phyloP scores from a whole-genome alignment of 2,329 filamentous ascomycete species.

The Fusarium sp. region DNA sequence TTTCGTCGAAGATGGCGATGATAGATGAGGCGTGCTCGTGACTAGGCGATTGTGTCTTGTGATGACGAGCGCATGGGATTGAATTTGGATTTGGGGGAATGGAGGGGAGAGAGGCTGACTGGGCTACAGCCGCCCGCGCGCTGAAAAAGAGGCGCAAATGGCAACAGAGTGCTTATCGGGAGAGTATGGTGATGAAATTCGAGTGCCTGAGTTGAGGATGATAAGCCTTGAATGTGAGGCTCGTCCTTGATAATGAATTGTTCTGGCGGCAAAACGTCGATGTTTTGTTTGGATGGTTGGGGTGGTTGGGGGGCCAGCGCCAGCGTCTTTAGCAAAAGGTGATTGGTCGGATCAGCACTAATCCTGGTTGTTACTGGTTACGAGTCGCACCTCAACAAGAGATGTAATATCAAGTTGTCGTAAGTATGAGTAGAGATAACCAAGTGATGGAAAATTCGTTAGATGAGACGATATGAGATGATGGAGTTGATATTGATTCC shows the following conservation, averaged over 20 bases:
- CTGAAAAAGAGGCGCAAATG: slow-evolving; percentile 4
- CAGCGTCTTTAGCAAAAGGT: slow-evolving; percentile 7
- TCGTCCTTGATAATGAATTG: slow-evolving; percentile 20
- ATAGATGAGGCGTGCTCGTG: slow-evolving; percentile 25
- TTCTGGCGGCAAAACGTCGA: slow-evolving; percentile 14
- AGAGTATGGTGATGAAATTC: background rate
- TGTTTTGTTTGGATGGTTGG: slow-evolving; percentile 10
- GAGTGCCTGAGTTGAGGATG: background rate
- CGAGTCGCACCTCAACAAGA: background rate
- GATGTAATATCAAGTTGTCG: background rate
- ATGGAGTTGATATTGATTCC: background rate
- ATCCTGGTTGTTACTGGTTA: slow-evolving; percentile 14
- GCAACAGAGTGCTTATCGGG: background rate
- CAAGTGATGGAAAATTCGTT: background rate
- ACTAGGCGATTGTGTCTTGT: slow-evolving; percentile 36
- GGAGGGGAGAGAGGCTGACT: slow-evolving; percentile 16
- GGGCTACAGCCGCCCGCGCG: slow-evolving; percentile 25
- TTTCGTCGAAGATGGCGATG: slow-evolving; percentile 5
- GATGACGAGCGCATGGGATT: slow-evolving; percentile 25
- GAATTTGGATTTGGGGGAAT: slow-evolving; percentile 2
- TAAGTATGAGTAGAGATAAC: background rate
- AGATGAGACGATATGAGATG: background rate
- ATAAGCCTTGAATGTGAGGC: slow-evolving; percentile 34
- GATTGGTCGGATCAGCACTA: slow-evolving; percentile 22
- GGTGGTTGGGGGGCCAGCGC: slow-evolving; percentile 38